Base-by-base conservation (phyloP, 176 grass and related monocot genomes). In the Dactylis glomerata region DNA sequence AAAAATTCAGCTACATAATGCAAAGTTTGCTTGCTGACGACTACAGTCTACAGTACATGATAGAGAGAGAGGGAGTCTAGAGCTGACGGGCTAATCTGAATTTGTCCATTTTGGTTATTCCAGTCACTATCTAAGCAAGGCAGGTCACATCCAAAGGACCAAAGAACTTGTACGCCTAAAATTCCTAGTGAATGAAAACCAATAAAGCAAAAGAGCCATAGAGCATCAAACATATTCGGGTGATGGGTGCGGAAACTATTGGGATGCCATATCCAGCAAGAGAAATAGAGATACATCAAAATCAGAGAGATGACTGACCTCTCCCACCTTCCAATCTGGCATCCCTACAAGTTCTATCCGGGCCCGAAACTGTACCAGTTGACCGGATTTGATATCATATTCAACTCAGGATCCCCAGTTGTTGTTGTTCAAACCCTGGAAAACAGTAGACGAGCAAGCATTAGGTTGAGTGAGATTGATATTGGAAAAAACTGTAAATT, bases 331-430 rank as follows among this genome's bases (percentile, higher is more conserved):
- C 84, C 83, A 92, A 86, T 89, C 87, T 89, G 79, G 90, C 90
- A 92, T 92, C 87, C 34, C 87, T 91, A 52, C 87, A 58, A 69
- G n/a, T 58, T 92, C 84, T 92, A 92, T 89, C 87, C 90, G 16
- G 90, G 90, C 31, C 84, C 90, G 28, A 86, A 92, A 84, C 80
- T 80, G 44, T 86, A 92, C 78, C 52, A 78, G 30, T 85, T 26
- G 19, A 78, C 79, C 76, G 31, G 75, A 81, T 92, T 83, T 89
- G 90, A 80, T 86, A 88, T 80, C 90, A 92, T 92, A 89, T 86
- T 92, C 75, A 88, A 81, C 78, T 82, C 83, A 44, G 34, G 42
- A 64, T 86, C 68, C 65, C 80, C 80, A 73, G 79, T 80, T 83
- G 67, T 79, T 75, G 68, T 83, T 69, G 79, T 46, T 69, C 69